Conservation (phyloP, 2,329 filamentous ascomycete species). For the Ophiostoma sp. region DNA sequence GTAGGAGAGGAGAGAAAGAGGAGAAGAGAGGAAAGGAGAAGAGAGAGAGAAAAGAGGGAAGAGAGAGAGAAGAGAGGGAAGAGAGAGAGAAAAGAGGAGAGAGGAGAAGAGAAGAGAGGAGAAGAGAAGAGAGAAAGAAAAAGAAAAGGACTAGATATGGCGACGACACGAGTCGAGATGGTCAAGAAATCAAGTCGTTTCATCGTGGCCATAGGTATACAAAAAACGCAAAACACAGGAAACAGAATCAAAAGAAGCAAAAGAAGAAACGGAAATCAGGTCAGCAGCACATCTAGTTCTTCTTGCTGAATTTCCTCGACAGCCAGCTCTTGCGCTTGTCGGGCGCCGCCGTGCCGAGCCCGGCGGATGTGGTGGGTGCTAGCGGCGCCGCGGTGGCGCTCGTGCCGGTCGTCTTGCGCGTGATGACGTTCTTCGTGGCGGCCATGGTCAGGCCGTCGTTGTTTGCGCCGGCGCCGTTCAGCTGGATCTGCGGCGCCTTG, state of each 20-base stretch:
- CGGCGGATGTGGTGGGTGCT: neutral
- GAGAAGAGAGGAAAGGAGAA: no score
- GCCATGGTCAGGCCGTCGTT: neutral
- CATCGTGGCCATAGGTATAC: conserved; percentile 10
- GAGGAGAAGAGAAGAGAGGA: no score
- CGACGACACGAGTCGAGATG: conserved; percentile 11
- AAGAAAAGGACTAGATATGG: conserved; percentile 5
- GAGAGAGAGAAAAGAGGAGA: neutral
- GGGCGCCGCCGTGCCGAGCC: conserved; percentile 24
- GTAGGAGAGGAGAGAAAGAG: no score
- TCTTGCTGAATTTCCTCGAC: conserved; percentile 70
- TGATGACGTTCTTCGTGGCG: conserved; percentile 17
- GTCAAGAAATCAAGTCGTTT: conserved; percentile 9
- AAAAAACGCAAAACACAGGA: neutral
- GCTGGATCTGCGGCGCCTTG: conserved; percentile 13
- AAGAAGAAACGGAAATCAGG: neutral
- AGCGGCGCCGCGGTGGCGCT: conserved; percentile 28
- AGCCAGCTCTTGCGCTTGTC: conserved; percentile 93
- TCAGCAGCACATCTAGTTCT: conserved; percentile 26
- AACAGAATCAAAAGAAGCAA: conserved; percentile 4
- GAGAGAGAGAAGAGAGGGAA: neutral
- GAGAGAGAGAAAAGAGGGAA: neutral
- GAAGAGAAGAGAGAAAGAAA: neutral
- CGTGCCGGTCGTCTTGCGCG: conserved; percentile 34
- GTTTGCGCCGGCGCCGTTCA: neutral